Conservation (phyloP, 306 rosid genomes). For the Prosopis cineraria region DNA sequence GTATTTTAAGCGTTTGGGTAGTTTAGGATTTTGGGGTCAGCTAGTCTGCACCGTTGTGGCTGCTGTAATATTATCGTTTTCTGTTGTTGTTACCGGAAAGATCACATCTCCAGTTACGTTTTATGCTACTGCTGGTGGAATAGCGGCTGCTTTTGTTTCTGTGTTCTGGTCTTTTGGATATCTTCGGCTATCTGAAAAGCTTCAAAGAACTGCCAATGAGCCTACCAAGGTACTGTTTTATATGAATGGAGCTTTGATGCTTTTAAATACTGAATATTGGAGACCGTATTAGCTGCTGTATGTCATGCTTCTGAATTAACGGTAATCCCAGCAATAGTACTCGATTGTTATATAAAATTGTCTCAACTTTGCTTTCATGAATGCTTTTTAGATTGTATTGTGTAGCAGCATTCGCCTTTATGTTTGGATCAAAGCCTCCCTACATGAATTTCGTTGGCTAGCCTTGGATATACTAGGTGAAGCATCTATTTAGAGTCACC, state of each 20-base stretch:
- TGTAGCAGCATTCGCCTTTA: not conserved
- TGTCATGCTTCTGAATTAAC: not conserved
- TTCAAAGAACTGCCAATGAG: constrained; percentile 67
- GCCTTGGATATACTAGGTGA: not conserved
- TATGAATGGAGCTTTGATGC: not conserved
- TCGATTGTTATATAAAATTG: not conserved
- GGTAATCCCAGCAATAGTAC: not conserved
- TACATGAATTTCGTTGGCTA: not conserved
- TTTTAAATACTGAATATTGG: not conserved
- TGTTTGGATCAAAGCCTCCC: constrained; percentile 12
- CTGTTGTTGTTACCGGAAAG: constrained; percentile 78
- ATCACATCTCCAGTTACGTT: constrained; percentile 85
- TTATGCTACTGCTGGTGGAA: constrained; percentile 91
- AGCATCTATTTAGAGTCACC: not conserved
- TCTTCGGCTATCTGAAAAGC: constrained; percentile 90
- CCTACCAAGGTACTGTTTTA: constrained; percentile 69
- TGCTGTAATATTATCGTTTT: constrained; percentile 91
- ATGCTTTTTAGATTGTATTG: not conserved
- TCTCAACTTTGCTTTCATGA: not conserved
- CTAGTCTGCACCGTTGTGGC: constrained; percentile 86
- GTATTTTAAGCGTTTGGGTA: constrained; percentile 89
- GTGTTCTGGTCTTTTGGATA: constrained; percentile 98
- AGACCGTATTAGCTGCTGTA: not conserved
- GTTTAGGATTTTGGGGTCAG: constrained; percentile 95
- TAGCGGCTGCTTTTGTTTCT: constrained; percentile 86